Evolutionary conservation across 2,329 filamentous ascomycete species (phyloP), one percentile per base, ranked within the genome.

Genomic region (Stromatinia cepivora): DNA sequence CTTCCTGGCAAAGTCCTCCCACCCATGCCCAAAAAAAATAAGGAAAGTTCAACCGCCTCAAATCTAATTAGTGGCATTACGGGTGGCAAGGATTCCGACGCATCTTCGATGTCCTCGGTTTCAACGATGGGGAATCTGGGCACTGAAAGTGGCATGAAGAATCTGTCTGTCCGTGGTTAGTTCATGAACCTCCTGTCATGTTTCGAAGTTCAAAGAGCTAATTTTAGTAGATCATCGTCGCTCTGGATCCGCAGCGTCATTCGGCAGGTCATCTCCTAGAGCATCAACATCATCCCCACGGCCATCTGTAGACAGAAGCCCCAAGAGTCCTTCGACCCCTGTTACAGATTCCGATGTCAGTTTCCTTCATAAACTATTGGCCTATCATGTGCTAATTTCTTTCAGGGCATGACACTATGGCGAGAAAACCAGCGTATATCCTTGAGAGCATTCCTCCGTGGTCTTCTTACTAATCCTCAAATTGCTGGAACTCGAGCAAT

Each of bases 341-440:
- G 20, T 57, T 31, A 52, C 63, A 25, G 34, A 72, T 45, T 42
- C 34, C n/a, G 28, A 66, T 48, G 70, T 69, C 6, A 28, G 61
- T 45, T 42, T 77, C 69, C 71, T 54, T 69, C 1, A 39, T 59
- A 28, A 3, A 20, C 36, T 15, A 31, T n/a, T 11, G 1, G 8
- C 6, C 10, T 34, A 36, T 22, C 4, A 34, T 20, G 31, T 45
- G 34, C 66, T 68, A 63, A 68, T 28, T 10, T 31, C 9, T 42
- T 17, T 22, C 50, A 69, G 58, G 66, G 84, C 31, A 79, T 92
- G 4, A 81, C 87, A 0, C 82, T 98, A 22, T 94, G 91, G 82
- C 87, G 95, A 53, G 95, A 99, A 81, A 91, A 88, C 74, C 95
- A 98, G 80, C 88, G 95, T 73, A 91, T 98, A 25, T 98, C 94